These are phyloP conservation scores for Podospora appendiculata DNA, from an alignment of 495 filamentous ascomycete genomes.

Conservation along the genomic window DNA sequence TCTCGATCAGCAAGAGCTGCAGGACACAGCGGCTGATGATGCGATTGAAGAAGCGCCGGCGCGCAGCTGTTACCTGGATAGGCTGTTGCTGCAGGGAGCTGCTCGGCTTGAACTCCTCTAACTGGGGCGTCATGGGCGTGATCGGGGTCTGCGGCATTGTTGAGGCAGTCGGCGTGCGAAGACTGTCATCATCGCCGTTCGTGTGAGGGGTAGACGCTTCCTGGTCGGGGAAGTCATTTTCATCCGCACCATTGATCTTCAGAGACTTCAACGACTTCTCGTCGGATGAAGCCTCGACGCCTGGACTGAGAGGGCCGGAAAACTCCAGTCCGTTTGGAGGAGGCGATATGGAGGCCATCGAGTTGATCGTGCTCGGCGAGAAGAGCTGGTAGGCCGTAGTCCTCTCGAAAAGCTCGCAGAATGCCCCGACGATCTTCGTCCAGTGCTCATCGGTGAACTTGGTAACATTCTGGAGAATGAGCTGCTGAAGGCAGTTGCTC, in stretches of 20 bases:
- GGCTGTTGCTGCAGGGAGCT: slow-evolving; percentile 73
- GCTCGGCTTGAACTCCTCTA: slow-evolving; percentile 85
- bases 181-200: slow-evolving; percentile 21
- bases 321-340: slow-evolving; percentile 38
- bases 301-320: slow-evolving; percentile 31
- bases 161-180: slow-evolving; percentile 3
- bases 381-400: slow-evolving; percentile 94
- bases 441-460: slow-evolving; percentile 86
- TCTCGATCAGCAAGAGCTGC: slow-evolving; percentile 98
- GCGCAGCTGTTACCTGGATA: slow-evolving; percentile 81
- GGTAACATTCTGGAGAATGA: slow-evolving; percentile 90
- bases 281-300: slow-evolving; percentile 30
- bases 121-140: slow-evolving; percentile 32
- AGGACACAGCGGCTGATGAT: slow-evolving; percentile 99
- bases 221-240: slow-evolving; percentile 20
- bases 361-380: slow-evolving; percentile 64
- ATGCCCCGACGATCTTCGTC: slow-evolving; percentile 87
- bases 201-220: slow-evolving; percentile 18
- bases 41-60: slow-evolving; percentile 96
- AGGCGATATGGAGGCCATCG: slow-evolving; percentile 34
- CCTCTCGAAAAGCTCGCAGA: slow-evolving; percentile 88
- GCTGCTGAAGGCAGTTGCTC: slow-evolving; percentile 92
- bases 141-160: slow-evolving; percentile 3
- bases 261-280: slow-evolving; percentile 52
- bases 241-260: slow-evolving; percentile 54